Evolutionary conservation across 352 stramenopile genomes (phyloP).

Genomic region (Stephanocyclus meneghinianus): DNA sequence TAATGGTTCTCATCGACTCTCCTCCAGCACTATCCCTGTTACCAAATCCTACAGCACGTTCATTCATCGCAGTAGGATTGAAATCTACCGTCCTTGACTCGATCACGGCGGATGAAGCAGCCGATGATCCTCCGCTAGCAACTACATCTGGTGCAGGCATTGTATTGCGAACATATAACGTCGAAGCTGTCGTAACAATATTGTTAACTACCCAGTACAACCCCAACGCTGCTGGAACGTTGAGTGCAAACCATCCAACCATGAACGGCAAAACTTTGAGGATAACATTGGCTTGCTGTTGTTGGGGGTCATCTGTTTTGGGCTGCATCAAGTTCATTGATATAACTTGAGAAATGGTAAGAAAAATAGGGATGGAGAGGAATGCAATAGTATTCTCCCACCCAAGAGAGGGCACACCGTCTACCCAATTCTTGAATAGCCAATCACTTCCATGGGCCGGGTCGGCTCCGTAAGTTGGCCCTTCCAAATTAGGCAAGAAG

Average conservation of each 20-base stretch:
- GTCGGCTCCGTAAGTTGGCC: slow-evolving; percentile 85
- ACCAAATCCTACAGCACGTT: slow-evolving; percentile 75
- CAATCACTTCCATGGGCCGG: slow-evolving; percentile 79
- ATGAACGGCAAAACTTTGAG: slow-evolving; percentile 86
- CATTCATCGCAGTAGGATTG: slow-evolving; percentile 67
- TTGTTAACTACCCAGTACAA: slow-evolving; percentile 90
- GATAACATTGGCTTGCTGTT: slow-evolving; percentile 73
- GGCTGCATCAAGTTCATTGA: slow-evolving; percentile 86
- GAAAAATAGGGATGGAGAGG: slow-evolving; percentile 84
- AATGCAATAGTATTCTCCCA: slow-evolving; percentile 86
- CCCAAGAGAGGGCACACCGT: slow-evolving; percentile 82
- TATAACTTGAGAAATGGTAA: slow-evolving; percentile 85
- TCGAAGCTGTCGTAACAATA: slow-evolving; percentile 79
- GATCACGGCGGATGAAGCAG: slow-evolving; percentile 21
- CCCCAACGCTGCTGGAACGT: slow-evolving; percentile 85
- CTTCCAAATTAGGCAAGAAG: slow-evolving; percentile 86
- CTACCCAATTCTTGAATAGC: slow-evolving; percentile 79
- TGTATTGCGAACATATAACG: slow-evolving; percentile 64
- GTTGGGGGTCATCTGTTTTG: slow-evolving; percentile 67
- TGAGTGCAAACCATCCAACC: slow-evolving; percentile 87
- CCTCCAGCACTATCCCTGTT: slow-evolving; percentile 15
- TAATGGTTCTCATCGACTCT: slow-evolving; percentile 68
- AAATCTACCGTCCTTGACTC: slow-evolving; percentile 43
- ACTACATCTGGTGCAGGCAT: slow-evolving; percentile 51
- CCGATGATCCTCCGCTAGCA: slow-evolving; percentile 12